Conservation (phyloP, 345 rosid species). For the Hibiscus syriacus region DNA sequence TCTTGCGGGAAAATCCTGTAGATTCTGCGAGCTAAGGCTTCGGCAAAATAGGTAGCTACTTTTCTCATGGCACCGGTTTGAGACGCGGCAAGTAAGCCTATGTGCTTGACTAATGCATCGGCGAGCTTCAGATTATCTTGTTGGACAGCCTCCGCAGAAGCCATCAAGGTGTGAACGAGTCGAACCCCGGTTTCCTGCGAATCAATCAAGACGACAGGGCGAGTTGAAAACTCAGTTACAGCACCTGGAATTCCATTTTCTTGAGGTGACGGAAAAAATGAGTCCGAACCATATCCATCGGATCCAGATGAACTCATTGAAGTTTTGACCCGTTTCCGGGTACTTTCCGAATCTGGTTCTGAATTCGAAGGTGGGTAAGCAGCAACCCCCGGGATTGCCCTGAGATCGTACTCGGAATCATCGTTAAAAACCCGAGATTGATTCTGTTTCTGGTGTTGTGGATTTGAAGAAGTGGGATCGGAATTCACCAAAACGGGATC, state of each 20-base stretch:
- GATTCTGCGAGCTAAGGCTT: slow-evolving; percentile 70
- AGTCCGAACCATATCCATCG: slow-evolving; percentile 1
- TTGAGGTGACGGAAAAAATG: slow-evolving; percentile 14
- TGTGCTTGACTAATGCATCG: slow-evolving; percentile 72
- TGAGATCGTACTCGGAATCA: slow-evolving; percentile 63
- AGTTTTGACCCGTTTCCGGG: slow-evolving; percentile 34
- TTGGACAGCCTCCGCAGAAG: slow-evolving; percentile 85
- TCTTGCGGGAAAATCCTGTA: slow-evolving; percentile 55
- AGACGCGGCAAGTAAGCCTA: slow-evolving; percentile 57
- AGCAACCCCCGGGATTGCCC: slow-evolving; percentile 74
- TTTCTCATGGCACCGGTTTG: slow-evolving; percentile 86
- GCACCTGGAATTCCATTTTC: neutral
- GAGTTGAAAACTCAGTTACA: slow-evolving; percentile 32
- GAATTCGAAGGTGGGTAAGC: slow-evolving; percentile 33
- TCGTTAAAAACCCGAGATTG: slow-evolving; percentile 23
- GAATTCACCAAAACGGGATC: slow-evolving; percentile 12
- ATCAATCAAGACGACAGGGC: slow-evolving; percentile 66
- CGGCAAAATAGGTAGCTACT: slow-evolving; percentile 90
- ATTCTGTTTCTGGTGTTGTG: neutral
- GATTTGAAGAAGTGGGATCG: slow-evolving; percentile 20
- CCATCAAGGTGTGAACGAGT: slow-evolving; percentile 74
- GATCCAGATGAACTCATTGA: slow-evolving; percentile 7
- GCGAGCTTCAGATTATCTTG: slow-evolving; percentile 52
- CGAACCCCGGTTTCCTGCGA: slow-evolving; percentile 83
- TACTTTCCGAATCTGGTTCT: slow-evolving; percentile 16